Conservation (phyloP, 352 stramenopile genomes). For the Blastocystis sp. region DNA sequence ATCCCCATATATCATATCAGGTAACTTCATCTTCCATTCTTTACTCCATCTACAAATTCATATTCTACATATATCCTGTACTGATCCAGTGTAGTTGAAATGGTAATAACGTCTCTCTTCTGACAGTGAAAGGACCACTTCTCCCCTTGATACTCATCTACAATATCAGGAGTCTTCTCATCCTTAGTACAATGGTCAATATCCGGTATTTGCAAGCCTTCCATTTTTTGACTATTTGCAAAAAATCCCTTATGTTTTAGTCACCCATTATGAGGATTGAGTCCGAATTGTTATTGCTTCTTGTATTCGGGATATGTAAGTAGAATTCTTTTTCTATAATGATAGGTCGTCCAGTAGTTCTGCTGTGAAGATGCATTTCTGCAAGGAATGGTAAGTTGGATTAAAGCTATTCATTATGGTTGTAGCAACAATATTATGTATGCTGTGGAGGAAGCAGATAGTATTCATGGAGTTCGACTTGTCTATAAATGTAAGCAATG, state of each 20-base stretch:
- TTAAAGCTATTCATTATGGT: neutral
- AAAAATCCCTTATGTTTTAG: neutral
- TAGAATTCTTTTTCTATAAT: neutral
- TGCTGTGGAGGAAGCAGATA: neutral
- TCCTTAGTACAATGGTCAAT: neutral
- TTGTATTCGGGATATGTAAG: neutral
- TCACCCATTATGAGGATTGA: neutral
- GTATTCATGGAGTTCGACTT: constrained; percentile 37
- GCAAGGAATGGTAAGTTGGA: constrained; percentile 38
- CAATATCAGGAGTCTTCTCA: neutral
- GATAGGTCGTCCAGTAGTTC: neutral
- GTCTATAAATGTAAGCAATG: constrained; percentile 45
- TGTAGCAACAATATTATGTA: constrained; percentile 61
- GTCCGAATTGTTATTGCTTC: neutral
- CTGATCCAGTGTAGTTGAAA: constrained; percentile 13
- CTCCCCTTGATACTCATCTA: neutral
- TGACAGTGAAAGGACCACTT: neutral
- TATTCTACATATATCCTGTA: neutral
- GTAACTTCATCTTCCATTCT: constrained; percentile 59
- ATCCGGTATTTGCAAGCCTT: neutral
- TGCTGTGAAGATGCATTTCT: constrained; percentile 62
- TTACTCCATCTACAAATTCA: constrained; percentile 30
- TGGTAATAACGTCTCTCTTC: neutral
- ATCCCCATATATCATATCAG: constrained; percentile 37
- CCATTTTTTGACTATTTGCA: neutral